Percentiles rank a stretch among this genome's conserved stretches.
Evolutionary conservation across 2,329 filamentous ascomycete species (phyloP).

Genomic region (Calonectria pseudoreteaudii): DNA sequence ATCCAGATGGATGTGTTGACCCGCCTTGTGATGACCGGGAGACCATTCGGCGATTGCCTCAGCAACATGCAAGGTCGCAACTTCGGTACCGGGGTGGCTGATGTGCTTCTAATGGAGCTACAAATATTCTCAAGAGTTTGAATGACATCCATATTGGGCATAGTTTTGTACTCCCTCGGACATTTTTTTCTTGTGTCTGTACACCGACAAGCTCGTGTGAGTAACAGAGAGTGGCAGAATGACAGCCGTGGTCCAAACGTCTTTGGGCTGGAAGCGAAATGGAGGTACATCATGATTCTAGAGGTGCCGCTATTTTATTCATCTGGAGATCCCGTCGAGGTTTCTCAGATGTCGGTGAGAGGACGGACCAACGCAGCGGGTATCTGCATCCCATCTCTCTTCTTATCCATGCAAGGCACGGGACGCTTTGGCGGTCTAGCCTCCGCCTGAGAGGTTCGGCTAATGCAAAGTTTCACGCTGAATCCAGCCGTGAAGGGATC

Average conservation of each 20-base stretch:
- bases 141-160: constrained; percentile 35
- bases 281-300: constrained; percentile 2
- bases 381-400: constrained; percentile 31
- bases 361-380: constrained; percentile 32
- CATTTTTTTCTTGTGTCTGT: constrained; percentile 55
- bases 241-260: constrained; percentile 34
- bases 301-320: constrained; percentile 29
- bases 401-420: constrained; percentile 21
- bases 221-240: constrained; percentile 44
- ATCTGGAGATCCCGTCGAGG: constrained; percentile 29
- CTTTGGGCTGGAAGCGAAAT: constrained; percentile 10
- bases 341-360: constrained; percentile 22
- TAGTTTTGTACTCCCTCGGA: constrained; percentile 51
- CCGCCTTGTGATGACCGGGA: not conserved
- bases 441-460: not conserved
- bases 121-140: constrained; percentile 25
- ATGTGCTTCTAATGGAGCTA: constrained; percentile 13
- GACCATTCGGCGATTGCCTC: constrained; percentile 17
- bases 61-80: constrained; percentile 23
- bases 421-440: constrained; percentile 21
- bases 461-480: constrained; percentile 15
- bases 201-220: constrained; percentile 51
- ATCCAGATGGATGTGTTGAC: not conserved
- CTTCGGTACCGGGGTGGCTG: constrained; percentile 18
- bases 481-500: constrained; percentile 5